Conservation (phyloP, 768 basidiomycete genomes). For the Collybia mongolica region DNA sequence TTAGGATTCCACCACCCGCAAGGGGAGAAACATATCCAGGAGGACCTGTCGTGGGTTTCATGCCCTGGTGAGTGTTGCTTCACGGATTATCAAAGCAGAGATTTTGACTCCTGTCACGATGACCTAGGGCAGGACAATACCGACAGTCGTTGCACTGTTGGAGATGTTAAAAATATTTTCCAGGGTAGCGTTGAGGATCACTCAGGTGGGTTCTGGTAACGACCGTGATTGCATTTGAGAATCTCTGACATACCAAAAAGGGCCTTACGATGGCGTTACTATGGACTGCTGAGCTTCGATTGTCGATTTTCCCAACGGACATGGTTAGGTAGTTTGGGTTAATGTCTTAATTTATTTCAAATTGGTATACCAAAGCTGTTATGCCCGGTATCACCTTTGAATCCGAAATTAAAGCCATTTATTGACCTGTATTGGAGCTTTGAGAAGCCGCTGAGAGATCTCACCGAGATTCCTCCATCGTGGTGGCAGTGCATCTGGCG, state of each 20-base stretch:
- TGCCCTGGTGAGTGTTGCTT: constrained; percentile 19
- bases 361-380: too few species aligned
- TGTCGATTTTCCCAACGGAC: too few species aligned
- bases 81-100: neutral
- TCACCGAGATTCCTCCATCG: too few species aligned
- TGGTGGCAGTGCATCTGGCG: too few species aligned
- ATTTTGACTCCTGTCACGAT: neutral
- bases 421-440: too few species aligned
- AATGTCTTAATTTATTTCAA: neutral
- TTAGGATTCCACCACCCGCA: constrained; percentile 38
- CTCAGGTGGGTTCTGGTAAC: constrained; percentile 13
- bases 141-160: constrained; percentile 18
- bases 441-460: too few species aligned
- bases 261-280: constrained; percentile 16
- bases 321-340: too few species aligned
- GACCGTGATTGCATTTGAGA: neutral
- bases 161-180: constrained; percentile 22
- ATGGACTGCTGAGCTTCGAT: constrained; percentile 9
- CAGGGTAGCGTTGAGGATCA: constrained; percentile 22
- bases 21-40: constrained; percentile 41
- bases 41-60: constrained; percentile 22
- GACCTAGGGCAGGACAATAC: constrained; percentile 18
- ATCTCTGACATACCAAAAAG: constrained; percentile 6
- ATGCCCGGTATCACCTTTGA: too few species aligned
- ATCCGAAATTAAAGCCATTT: too few species aligned